Base-by-base conservation (phyloP, 2,329 filamentous ascomycete genomes). In the Arthrobotrys sinensis region DNA sequence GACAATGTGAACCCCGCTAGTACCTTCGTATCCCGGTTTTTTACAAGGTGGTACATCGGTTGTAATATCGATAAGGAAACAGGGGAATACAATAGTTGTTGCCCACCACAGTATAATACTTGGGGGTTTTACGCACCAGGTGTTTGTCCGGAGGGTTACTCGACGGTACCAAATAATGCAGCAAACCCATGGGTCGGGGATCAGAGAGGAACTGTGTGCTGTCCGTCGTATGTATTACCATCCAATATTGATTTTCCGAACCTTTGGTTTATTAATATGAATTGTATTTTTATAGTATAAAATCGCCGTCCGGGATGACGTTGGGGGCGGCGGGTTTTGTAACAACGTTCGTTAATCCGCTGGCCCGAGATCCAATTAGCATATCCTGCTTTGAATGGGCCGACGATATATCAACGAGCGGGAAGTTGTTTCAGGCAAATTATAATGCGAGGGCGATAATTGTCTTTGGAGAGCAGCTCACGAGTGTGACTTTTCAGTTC, bases 51-150 rank as follows among this genome's bases (percentile, higher is more conserved):
- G 67, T 68, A 78, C 32, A 16, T 78, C 43, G 67, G 75, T 0
- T 78, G 75, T 48, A 72, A 78, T 64, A 67, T 72, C 52, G 46
- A 72, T 28, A 16, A n/a, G 4, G 53, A 64, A 11, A 68, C 48
- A 4, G 66, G 62, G 19, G 67, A 72, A 11, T 64, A 48, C 19
- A 78, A 78, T 34, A 78, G 62, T 2, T 78, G 75, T 34, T 78
- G 75, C 21, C 75, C 75, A 7, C 75, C 75, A 14, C 32, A n/a
- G 14, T 78, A 67, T 48, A 67, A 72, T 21, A 78, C 75, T 7
- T 78, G 75, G 75, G 75, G 75, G 1, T 78, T 78, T 46, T 78
- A 78, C 12, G 75, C 63, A 1, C 75, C 62, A 1, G 75, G 75
- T 4, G 75, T 14, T 3, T 78, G 75, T 50, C 75, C 75, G 16